Evolutionary conservation across 768 basidiomycete species (phyloP), one percentile per base, ranked within the genome.

Genomic region (Xanthoconium stramineum): DNA sequence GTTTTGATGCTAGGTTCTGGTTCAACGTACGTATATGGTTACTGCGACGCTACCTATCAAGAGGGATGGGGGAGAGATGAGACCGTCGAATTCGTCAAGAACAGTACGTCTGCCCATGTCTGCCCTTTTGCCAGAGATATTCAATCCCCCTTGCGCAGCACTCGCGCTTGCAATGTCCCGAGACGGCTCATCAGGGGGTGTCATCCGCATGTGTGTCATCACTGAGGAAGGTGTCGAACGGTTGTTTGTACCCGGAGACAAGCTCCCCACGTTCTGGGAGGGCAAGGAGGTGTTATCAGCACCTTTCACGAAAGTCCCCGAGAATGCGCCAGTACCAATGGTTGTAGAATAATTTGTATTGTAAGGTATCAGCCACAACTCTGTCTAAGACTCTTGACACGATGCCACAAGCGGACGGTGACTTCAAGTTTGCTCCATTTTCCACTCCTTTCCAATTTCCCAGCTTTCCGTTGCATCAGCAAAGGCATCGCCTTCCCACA

Each of bases 21-120:
- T 9, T 97, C 94, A 37, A 94, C 94, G 9, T 99, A 98, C 69
- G 94, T 98, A 12, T 99, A 98, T 68, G 97, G 96, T 50, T 98
- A 98, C 75, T 98, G 97, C 65, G 97, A 99, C 71, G 94, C 97
- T n/a, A 98, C 94, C 29, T 99, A 89, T 70, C 76, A 85, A 72
- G 95, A 98, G 30, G 92, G 90, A 15, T 96, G 92, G 94, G 85
- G 83, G 8, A 82, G 82, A 62, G 91, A 94, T 38, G 84, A 98
- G 75, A 97, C 94, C 0, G 75, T 99, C 53, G 79, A 95, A 37
- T 98, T 99, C 68, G 96, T 98, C 56, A 90, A 85, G 76, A 97
- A 98, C 75, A 94, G 96, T 97, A 68, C 55, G 91, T 81, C 45
- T 47, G 40, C 29, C 5, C 28, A 13, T 55, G n/a, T 19, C 38